These are phyloP conservation scores for Xylariaceae sp. DNA, from an alignment of 2,329 filamentous ascomycete species.

Conservation along the genomic window DNA sequence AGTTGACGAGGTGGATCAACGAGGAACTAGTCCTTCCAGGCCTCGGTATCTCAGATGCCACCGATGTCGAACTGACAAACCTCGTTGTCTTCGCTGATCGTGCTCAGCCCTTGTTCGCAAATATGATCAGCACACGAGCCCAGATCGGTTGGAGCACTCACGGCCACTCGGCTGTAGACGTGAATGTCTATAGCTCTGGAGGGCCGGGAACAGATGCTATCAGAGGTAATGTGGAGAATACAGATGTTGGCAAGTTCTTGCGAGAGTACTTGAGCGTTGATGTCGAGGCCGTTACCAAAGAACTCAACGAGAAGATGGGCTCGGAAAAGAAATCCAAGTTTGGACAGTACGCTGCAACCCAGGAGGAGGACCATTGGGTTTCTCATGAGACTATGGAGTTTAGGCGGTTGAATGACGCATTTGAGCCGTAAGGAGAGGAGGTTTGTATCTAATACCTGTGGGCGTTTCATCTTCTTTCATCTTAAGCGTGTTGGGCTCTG, in stretches of 20 bases:
- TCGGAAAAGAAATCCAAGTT: conserved; percentile 13
- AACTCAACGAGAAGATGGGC: conserved; percentile 59
- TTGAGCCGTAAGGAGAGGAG: no score
- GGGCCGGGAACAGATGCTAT: conserved; percentile 62
- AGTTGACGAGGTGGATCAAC: conserved; percentile 62
- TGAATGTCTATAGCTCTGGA: conserved; percentile 87
- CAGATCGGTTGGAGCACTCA: conserved; percentile 94
- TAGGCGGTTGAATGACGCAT: background rate
- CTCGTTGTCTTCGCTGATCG: conserved; percentile 57
- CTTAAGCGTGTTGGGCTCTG: no score
- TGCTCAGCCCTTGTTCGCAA: conserved; percentile 62
- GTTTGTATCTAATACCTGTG: no score
- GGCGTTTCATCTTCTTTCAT: no score
- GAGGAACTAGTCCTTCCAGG: conserved; percentile 62
- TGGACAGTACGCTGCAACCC: background rate
- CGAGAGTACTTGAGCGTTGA: conserved; percentile 75
- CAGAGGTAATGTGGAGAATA: conserved; percentile 90
- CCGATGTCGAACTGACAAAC: conserved; percentile 63
- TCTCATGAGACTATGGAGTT: conserved; percentile 23
- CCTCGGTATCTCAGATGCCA: conserved; percentile 73
- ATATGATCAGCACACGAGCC: conserved; percentile 82
- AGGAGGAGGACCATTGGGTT: conserved; percentile 24
- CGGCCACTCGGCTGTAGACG: conserved; percentile 88
- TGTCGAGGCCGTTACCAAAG: conserved; percentile 70
- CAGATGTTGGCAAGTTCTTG: conserved; percentile 81